Percentiles rank a stretch among this genome's conserved stretches.
phyloP scores from a whole-genome alignment of 441 rosid genomes.

The Gossypium schwendimanii region DNA sequence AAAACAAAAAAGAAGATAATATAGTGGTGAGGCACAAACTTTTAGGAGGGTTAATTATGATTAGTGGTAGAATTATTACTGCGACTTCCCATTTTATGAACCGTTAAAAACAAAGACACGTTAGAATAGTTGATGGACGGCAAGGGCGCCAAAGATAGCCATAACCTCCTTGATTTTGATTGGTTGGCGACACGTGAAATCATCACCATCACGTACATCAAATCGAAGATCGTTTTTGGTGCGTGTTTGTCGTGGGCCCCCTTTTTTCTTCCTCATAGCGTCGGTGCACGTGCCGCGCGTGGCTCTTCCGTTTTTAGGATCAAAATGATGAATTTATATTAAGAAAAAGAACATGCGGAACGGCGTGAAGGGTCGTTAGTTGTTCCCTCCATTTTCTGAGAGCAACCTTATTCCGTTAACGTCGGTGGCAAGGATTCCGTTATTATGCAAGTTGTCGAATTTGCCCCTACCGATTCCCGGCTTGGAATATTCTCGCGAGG shows the following conservation, averaged over 20 bases:
- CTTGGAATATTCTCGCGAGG: background rate
- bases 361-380: background rate
- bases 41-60: background rate
- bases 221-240: background rate
- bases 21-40: background rate
- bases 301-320: background rate
- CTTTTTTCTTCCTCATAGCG: background rate
- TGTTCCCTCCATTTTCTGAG: background rate
- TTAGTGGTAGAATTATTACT: background rate
- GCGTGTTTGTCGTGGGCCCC: background rate
- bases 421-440: slow-evolving; percentile 9
- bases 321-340: too few relatives aligned
- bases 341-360: background rate
- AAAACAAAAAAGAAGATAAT: background rate
- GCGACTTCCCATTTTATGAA: background rate
- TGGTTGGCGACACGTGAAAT: background rate
- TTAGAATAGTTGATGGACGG: background rate
- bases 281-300: slow-evolving; percentile 11
- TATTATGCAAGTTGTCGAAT: background rate
- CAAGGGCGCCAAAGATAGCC: background rate
- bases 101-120: background rate
- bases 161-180: background rate
- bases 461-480: background rate
- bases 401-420: background rate
- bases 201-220: background rate